Evolutionary conservation across 345 rosid genomes (phyloP).

Genomic region (Hibiscus syriacus): DNA sequence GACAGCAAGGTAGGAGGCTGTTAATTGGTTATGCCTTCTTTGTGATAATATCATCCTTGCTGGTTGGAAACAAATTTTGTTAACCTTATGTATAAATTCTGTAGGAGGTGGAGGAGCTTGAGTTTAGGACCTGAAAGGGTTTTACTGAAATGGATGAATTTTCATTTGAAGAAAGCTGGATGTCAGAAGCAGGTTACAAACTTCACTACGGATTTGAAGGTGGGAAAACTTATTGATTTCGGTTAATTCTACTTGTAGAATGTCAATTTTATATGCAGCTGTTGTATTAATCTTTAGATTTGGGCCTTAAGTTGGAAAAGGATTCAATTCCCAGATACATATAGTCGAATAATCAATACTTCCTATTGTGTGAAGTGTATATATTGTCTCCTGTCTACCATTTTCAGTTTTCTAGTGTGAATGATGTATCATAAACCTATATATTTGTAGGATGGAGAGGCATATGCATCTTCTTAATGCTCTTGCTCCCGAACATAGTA

Average conservation of each 20-base stretch:
- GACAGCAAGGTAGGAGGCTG: constrained; percentile 52
- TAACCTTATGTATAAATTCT: constrained; percentile 7
- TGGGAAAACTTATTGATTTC: constrained; percentile 20
- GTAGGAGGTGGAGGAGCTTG: constrained; percentile 98
- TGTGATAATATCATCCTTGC: constrained; percentile 7
- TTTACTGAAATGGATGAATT: constrained; percentile 95
- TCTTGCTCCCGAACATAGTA: constrained; percentile 21
- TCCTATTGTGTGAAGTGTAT: neutral
- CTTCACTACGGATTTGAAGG: constrained; percentile 95
- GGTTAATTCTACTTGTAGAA: neutral
- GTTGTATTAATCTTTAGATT: too few relatives aligned
- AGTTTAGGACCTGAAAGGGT: constrained; percentile 91
- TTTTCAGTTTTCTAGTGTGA: neutral
- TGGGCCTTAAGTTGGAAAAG: too few relatives aligned
- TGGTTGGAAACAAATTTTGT: constrained; percentile 6
- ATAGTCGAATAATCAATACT: too few relatives aligned
- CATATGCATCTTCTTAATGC: constrained; percentile 93
- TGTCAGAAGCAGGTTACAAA: constrained; percentile 82
- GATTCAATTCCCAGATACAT: neutral
- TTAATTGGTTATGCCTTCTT: neutral
- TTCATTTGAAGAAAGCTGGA: constrained; percentile 90
- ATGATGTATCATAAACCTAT: constrained; percentile 16
- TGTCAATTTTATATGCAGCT: neutral
- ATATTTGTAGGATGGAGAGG: constrained; percentile 82
- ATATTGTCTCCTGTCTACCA: neutral